phyloP scores from a whole-genome alignment of 192 early-diverging fungal genomes.

The Backusella macrospora region DNA sequence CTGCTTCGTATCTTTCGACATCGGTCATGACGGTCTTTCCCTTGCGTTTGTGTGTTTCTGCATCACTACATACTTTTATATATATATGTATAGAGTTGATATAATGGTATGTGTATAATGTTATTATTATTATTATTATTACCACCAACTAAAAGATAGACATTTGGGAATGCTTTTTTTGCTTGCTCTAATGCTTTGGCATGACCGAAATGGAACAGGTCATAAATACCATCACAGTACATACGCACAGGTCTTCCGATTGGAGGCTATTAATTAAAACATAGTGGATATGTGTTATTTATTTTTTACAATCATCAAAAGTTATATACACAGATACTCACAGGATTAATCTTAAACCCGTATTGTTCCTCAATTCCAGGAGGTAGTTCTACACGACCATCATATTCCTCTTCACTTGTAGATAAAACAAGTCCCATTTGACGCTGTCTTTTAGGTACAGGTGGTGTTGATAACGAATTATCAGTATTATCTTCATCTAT shows the following conservation, averaged over 20 bases:
- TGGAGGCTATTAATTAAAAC: slow-evolving; percentile 43
- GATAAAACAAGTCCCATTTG: slow-evolving; percentile 7
- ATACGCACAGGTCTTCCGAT: slow-evolving; percentile 67
- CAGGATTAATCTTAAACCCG: slow-evolving; percentile 26
- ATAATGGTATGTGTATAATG: not conserved
- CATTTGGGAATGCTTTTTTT: slow-evolving; percentile 76
- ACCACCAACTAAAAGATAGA: slow-evolving; percentile 72
- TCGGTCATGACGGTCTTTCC: slow-evolving; percentile 85
- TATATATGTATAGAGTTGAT: not conserved
- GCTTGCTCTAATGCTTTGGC: slow-evolving; percentile 79
- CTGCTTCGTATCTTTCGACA: slow-evolving; percentile 75
- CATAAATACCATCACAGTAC: slow-evolving; percentile 82
- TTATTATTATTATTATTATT: not conserved
- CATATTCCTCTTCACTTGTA: slow-evolving; percentile 21
- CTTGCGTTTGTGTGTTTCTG: slow-evolving; percentile 75
- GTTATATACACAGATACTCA: not conserved
- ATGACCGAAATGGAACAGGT: slow-evolving; percentile 83
- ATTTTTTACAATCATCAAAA: not conserved
- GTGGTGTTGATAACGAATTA: not conserved
- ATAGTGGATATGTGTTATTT: not conserved
- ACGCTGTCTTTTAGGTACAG: slow-evolving; percentile 12
- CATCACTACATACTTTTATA: slow-evolving; percentile 66
- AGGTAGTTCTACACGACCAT: slow-evolving; percentile 5
- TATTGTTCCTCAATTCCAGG: slow-evolving; percentile 19
- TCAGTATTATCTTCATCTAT: slow-evolving; percentile 28